Evolutionary conservation across 768 basidiomycete species (phyloP).

Genomic region (Gloeostereum incarnatum): DNA sequence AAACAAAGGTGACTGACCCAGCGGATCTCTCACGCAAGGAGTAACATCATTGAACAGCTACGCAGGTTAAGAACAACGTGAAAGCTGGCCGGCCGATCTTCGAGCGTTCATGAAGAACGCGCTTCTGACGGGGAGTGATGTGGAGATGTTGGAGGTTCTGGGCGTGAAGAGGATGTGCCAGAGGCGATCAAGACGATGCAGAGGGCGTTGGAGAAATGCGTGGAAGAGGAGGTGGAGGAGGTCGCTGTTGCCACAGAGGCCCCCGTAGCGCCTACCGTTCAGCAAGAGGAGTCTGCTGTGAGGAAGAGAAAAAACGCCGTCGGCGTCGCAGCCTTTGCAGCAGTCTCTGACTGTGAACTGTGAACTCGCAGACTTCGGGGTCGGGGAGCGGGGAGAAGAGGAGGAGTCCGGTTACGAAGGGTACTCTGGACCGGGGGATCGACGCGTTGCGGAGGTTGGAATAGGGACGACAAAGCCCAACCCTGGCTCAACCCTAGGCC

Average conservation of each 20-base stretch:
- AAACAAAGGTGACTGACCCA: too few species aligned
- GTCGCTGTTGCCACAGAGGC: neutral
- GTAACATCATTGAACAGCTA: too few species aligned
- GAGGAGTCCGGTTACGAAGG: constrained; percentile 11
- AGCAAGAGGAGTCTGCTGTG: neutral
- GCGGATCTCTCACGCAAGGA: too few species aligned
- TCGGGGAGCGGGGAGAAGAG: neutral
- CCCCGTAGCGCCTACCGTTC: too few species aligned
- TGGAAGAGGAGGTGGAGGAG: constrained; percentile 16
- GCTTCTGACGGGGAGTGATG: constrained; percentile 49
- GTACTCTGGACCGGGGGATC: constrained; percentile 57
- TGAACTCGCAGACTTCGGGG: too few species aligned
- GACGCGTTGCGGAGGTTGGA: constrained; percentile 60
- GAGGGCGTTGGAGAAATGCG: constrained; percentile 48
- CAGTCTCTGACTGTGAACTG: too few species aligned
- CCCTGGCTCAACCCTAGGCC: too few species aligned
- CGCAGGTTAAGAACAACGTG: too few species aligned
- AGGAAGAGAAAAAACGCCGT: neutral
- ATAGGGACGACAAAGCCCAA: too few species aligned
- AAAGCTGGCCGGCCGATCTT: constrained; percentile 45
- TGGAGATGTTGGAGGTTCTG: constrained; percentile 51
- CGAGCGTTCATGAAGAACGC: constrained; percentile 50
- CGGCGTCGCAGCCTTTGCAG: neutral
- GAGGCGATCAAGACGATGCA: constrained; percentile 78
- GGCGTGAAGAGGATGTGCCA: constrained; percentile 47